A percentile compares a stretch with the other conserved stretches of the same genome.
Conservation (phyloP, 2,329 filamentous ascomycete genomes). For the Aspergillus piperis region DNA sequence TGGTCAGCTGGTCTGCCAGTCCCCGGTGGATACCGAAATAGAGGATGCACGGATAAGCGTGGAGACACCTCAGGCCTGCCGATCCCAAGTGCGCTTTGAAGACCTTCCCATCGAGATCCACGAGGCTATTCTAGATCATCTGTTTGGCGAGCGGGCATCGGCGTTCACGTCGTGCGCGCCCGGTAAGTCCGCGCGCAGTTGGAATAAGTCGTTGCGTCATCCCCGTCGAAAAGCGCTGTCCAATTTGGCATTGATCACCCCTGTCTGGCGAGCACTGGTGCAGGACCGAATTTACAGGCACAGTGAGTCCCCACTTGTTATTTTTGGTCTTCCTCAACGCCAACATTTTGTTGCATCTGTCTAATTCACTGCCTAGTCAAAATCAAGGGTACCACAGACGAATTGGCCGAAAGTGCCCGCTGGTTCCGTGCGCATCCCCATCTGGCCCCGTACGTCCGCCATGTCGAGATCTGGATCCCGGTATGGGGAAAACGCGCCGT, state of each 20-base stretch:
- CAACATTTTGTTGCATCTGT: not conserved
- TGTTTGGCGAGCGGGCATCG: slow-evolving; percentile 69
- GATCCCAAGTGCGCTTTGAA: slow-evolving; percentile 28
- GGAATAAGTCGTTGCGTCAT: slow-evolving; percentile 66
- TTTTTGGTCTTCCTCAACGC: not conserved
- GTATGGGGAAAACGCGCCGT: slow-evolving; percentile 62
- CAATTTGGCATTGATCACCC: slow-evolving; percentile 60
- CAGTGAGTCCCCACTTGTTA: slow-evolving; percentile 37
- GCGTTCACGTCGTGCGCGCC: slow-evolving; percentile 59
- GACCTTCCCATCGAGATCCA: slow-evolving; percentile 70
- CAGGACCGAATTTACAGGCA: slow-evolving; percentile 74
- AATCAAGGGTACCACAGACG: slow-evolving; percentile 69
- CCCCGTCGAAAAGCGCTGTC: slow-evolving; percentile 68
- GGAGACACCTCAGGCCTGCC: slow-evolving; percentile 13
- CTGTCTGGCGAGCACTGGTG: slow-evolving; percentile 66
- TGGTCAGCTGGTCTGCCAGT: slow-evolving; percentile 24
- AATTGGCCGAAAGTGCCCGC: slow-evolving; percentile 58
- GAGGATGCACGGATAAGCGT: slow-evolving; percentile 26
- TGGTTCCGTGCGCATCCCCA: slow-evolving; percentile 64
- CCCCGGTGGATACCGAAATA: slow-evolving; percentile 27
- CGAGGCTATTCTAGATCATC: slow-evolving; percentile 69
- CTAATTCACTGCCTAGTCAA: slow-evolving; percentile 53
- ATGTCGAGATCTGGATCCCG: slow-evolving; percentile 77
- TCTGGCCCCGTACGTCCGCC: slow-evolving; percentile 65
- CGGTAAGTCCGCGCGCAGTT: slow-evolving; percentile 57